Evolutionary conservation across 2,329 filamentous ascomycete species (phyloP).

Genomic region (Aspergillus sp.): DNA sequence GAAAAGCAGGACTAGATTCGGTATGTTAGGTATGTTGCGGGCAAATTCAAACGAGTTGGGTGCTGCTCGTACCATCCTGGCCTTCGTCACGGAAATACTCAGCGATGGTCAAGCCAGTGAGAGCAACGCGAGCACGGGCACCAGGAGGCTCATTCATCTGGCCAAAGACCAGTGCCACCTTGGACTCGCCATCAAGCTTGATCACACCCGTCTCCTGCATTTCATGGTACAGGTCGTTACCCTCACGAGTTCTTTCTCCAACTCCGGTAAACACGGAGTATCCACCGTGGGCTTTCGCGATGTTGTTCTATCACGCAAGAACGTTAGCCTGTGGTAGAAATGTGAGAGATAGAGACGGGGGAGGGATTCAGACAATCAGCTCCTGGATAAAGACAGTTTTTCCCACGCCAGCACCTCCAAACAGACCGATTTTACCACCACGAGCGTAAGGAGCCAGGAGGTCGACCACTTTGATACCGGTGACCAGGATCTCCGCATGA

Average conservation of each 20-base stretch:
- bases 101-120: constrained; percentile 69
- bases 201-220: constrained; percentile 99
- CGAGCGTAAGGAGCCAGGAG: constrained; percentile 97
- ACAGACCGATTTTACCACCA: constrained; percentile 99
- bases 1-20: constrained; percentile 75
- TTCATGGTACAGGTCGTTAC: constrained; percentile 99
- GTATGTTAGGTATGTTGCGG: too few species aligned
- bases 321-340: background rate
- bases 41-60: too few species aligned
- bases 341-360: background rate
- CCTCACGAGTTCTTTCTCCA: constrained; percentile 99
- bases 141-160: constrained; percentile 99
- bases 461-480: constrained; percentile 99
- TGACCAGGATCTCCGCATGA: constrained; percentile 91
- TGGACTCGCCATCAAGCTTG: constrained; percentile 97
- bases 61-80: constrained; percentile 59
- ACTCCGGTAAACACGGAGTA: constrained; percentile 99
- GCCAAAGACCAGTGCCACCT: constrained; percentile 98
- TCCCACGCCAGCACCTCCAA: constrained; percentile 99
- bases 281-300: constrained; percentile 99
- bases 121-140: constrained; percentile 98
- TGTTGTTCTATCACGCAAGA: constrained; percentile 73
- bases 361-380: constrained; percentile 67
- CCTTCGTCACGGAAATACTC: constrained; percentile 85
- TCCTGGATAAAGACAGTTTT: constrained; percentile 99